Evolutionary conservation across 2,329 filamentous ascomycete genomes (phyloP), one percentile per base, ranked within the genome.

Genomic region (Ploettnerulaceae sp.): DNA sequence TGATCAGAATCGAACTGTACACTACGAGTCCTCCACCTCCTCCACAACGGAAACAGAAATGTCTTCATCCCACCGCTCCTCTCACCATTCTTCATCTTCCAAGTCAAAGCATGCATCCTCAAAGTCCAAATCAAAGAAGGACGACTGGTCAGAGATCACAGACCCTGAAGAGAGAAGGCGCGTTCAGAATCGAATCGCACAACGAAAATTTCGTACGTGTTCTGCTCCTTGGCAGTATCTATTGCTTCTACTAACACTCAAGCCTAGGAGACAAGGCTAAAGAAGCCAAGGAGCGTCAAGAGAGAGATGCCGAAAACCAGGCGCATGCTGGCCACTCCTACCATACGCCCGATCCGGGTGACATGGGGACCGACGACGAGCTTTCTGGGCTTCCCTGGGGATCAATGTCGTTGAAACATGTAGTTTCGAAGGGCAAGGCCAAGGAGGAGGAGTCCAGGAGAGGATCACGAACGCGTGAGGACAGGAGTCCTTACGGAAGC

Each of bases 141-240:
- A 84, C 53, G 79, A 87, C 66, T 89, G 85, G 85, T 72, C 76
- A 21, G 75, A 82, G 0, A 74, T 89, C 33, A 77, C 76, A 5
- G 83, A 89, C 56, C 82, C 82, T 0, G 80, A 81, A 50, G 82
- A 87, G 67, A 74, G 85, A 60, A 73, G 85, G 52, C 81, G 83
- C 50, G 84, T 89, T 40, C 85, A 89, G 63, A 89, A 89, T 62
- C 77, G 83, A 44, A 76, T 88, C 51, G 84, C 84, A 2, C 85
- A 89, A 60, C 74, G 84, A 55, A 87, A 87, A 58, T 89, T 87
- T 57, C 75, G 85, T 89, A 74, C 60, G 82, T 69, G 7, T 11
- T 18, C 7, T 22, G 12, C 24, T 32, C 9, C 3, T 5, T 34
- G 7, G 6, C 21, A 15, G 14, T 25, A 31, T 2, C n/a, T 15